Conservation (phyloP, 768 basidiomycete genomes). For the Xerocomellus chrysenteron region DNA sequence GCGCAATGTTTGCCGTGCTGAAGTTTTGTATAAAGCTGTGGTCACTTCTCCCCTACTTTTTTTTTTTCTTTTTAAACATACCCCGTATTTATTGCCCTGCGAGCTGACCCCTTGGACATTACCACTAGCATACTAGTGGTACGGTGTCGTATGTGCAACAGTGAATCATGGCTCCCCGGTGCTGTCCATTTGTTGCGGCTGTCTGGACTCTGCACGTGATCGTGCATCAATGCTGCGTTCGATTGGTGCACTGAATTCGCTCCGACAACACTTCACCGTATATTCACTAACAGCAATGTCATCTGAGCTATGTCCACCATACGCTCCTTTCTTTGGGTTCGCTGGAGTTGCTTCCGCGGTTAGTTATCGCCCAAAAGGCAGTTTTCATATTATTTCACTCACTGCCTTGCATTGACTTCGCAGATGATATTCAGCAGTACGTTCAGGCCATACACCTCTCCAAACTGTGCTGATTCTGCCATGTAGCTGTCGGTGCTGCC, state of each 20-base stretch:
- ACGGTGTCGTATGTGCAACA: no score
- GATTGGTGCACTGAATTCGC: not conserved
- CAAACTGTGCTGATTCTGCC: conserved; percentile 9
- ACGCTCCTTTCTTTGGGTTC: conserved; percentile 97
- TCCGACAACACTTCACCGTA: not conserved
- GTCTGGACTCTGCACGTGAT: conserved; percentile 5
- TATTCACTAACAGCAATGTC: conserved; percentile 42
- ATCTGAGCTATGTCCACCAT: conserved; percentile 72
- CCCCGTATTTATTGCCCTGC: not conserved
- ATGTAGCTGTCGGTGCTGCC: conserved; percentile 85
- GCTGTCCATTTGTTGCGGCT: no score
- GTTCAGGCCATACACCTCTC: conserved; percentile 34
- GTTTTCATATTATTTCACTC: conserved; percentile 8
- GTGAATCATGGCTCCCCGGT: no score
- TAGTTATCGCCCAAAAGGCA: conserved; percentile 29
- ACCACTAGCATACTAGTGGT: no score
- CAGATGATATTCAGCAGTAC: conserved; percentile 96
- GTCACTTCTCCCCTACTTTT: not conserved
- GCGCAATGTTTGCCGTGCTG: not conserved
- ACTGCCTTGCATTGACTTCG: not conserved
- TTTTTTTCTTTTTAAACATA: no score
- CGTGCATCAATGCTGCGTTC: not conserved
- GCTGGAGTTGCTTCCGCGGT: conserved; percentile 95
- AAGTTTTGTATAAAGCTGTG: not conserved
- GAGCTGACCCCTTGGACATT: no score